Conservation (phyloP, 192 early-diverging fungal genomes). For the Haplosporangium gracile region DNA sequence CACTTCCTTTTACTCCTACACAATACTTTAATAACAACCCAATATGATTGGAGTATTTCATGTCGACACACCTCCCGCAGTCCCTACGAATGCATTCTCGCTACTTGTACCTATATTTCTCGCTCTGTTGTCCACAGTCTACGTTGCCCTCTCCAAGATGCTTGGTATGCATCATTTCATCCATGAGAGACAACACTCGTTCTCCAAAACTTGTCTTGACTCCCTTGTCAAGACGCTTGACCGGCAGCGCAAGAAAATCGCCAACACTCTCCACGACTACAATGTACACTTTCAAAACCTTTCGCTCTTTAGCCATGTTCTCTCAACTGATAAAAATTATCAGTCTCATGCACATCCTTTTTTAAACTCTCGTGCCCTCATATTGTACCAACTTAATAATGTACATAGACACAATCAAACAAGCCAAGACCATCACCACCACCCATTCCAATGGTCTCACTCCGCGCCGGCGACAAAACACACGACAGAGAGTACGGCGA, state of each 20-base stretch:
- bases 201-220: background rate
- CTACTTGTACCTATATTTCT: background rate
- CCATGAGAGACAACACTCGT: background rate
- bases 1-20: background rate
- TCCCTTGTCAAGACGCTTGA: background rate
- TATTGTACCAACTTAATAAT: background rate
- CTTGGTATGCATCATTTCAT: background rate
- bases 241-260: background rate
- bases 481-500: constrained; percentile 20
- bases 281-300: background rate
- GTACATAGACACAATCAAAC: background rate
- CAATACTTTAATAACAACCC: background rate
- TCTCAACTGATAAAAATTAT: too few species aligned
- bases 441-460: background rate
- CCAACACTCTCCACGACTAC: background rate
- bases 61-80: background rate
- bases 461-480: constrained; percentile 7
- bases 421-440: background rate
- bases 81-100: background rate
- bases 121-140: background rate
- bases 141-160: background rate
- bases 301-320: background rate
- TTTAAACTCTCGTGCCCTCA: background rate
- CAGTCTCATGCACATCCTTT: too few species aligned
- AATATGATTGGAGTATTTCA: background rate